Evolutionary conservation across 805 yeast genomes (phyloP).

Genomic region (Middelhovenomyces tepae): DNA sequence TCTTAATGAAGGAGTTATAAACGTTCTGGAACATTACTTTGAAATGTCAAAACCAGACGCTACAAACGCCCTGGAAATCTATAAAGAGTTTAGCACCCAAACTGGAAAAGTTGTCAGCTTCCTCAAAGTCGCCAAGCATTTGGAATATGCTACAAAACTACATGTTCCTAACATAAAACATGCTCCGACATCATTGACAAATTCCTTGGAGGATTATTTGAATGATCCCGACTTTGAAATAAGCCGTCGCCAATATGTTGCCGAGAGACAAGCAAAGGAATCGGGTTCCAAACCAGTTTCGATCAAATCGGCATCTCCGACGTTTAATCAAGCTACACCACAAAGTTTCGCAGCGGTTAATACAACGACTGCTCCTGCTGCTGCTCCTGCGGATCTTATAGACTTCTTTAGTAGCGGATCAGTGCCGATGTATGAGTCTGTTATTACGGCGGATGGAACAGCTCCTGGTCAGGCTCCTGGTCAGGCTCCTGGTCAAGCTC

Average conservation of each 20-base stretch:
- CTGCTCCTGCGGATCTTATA: not conserved
- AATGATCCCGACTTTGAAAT: conserved; percentile 77
- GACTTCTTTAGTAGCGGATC: not conserved
- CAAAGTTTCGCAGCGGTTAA: conserved; percentile 7
- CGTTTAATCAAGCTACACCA: conserved; percentile 6
- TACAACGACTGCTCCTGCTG: conserved; percentile 18
- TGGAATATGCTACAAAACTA: conserved; percentile 77
- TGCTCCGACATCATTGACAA: conserved; percentile 89
- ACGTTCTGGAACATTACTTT: conserved; percentile 86
- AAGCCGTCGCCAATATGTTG: conserved; percentile 68
- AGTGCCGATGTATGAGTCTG: conserved; percentile 1
- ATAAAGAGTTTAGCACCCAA: conserved; percentile 74
- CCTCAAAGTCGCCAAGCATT: conserved; percentile 79
- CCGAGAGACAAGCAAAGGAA: conserved; percentile 45
- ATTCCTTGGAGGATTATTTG: conserved; percentile 79
- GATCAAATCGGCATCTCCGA: conserved; percentile 5
- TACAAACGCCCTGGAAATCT: conserved; percentile 72
- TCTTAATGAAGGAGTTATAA: conserved; percentile 91
- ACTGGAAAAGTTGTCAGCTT: conserved; percentile 84
- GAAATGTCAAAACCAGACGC: conserved; percentile 86
- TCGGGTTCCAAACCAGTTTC: conserved; percentile 6
- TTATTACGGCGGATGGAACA: conserved; percentile 14
- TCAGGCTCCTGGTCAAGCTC: not conserved
- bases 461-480: conserved; percentile 9
- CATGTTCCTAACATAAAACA: conserved; percentile 95